phyloP scores from a whole-genome alignment of 768 basidiomycete species.

The Omphalotus guepiniiformis region DNA sequence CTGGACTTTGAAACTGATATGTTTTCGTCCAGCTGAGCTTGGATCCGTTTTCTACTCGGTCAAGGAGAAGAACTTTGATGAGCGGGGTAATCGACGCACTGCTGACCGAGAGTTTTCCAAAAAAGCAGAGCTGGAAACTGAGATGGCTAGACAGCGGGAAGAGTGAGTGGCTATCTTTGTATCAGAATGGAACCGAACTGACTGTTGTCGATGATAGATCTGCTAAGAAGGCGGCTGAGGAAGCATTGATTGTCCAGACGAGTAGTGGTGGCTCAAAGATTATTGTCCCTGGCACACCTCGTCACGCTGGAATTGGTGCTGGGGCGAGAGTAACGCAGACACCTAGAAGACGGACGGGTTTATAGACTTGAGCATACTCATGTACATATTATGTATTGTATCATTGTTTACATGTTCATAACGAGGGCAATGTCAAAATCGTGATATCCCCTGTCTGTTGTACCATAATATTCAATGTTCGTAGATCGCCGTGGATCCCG shows the following conservation, averaged over 20 bases:
- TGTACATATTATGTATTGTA: no score
- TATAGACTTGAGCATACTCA: no score
- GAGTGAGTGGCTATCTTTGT: constrained; percentile 41
- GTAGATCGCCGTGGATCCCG: no score
- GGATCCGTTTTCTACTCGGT: constrained; percentile 98
- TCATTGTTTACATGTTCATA: no score
- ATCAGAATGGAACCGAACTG: no score
- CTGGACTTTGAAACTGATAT: constrained; percentile 9
- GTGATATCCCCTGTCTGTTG: no score
- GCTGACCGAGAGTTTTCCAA: constrained; percentile 90
- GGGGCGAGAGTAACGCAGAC: constrained; percentile 67
- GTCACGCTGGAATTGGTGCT: constrained; percentile 63
- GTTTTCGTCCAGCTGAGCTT: constrained; percentile 63
- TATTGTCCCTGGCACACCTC: constrained; percentile 77
- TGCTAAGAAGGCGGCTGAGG: constrained; percentile 60
- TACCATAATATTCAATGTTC: no score
- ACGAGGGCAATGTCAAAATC: no score
- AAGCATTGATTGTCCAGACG: constrained; percentile 51
- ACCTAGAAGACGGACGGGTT: constrained; percentile 67
- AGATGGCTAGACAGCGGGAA: constrained; percentile 83
- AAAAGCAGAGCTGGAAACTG: constrained; percentile 85
- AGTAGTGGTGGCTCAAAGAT: constrained; percentile 56
- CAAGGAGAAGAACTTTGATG: constrained; percentile 97
- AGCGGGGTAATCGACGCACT: constrained; percentile 67
- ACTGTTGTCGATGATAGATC: constrained; percentile 33